Conservation (phyloP, 1,284 basidiomycete species). For the Leccinum subrobustum region DNA sequence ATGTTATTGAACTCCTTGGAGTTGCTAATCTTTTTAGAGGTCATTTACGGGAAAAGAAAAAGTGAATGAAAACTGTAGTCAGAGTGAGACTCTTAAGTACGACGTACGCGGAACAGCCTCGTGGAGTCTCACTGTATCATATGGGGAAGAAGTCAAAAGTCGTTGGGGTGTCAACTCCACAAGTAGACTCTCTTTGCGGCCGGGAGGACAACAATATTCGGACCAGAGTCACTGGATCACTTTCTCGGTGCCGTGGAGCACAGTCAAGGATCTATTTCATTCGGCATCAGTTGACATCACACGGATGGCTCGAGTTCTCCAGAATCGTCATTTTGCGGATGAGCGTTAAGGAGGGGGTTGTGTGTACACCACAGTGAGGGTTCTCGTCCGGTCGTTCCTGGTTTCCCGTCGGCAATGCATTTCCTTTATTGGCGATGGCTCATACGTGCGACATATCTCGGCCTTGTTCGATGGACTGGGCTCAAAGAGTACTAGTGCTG, state of each 20-base stretch:
- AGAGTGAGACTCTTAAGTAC: background rate
- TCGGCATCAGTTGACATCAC: too few relatives aligned
- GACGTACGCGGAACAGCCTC: too few relatives aligned
- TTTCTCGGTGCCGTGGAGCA: background rate
- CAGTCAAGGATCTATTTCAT: too few relatives aligned
- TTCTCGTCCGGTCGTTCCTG: background rate
- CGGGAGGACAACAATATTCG: too few relatives aligned
- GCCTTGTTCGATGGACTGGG: background rate
- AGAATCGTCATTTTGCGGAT: too few relatives aligned
- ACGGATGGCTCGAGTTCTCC: too few relatives aligned
- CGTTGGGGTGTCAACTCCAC: background rate
- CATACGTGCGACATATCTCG: background rate
- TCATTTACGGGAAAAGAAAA: conserved; percentile 8
- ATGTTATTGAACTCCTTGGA: conserved; percentile 19
- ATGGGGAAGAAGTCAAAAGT: too few relatives aligned
- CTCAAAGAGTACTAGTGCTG: background rate
- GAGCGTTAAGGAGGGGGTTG: too few relatives aligned
- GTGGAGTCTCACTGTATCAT: background rate
- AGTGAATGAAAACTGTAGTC: background rate
- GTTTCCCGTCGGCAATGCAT: background rate
- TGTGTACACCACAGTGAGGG: too few relatives aligned
- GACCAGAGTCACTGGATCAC: too few relatives aligned
- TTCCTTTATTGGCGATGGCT: background rate
- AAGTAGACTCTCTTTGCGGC: too few relatives aligned
- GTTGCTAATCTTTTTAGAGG: conserved; percentile 19